These are phyloP conservation scores for Vanrija sp. DNA, from an alignment of 1,284 basidiomycete genomes.

Conservation along the genomic window DNA sequence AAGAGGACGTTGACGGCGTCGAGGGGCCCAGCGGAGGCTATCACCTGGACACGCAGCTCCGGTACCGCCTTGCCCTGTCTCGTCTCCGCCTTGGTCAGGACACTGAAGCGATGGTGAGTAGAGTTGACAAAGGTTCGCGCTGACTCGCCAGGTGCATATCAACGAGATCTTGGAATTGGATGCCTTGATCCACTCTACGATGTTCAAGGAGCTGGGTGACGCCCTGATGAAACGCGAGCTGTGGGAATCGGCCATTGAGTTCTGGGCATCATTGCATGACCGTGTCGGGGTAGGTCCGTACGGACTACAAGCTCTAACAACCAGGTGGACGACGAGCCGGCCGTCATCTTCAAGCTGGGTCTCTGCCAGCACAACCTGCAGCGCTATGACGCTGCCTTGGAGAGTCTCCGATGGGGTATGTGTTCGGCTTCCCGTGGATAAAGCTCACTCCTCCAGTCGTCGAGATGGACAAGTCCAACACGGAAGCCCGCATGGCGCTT, in stretches of 20 bases:
- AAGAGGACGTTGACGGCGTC: slow-evolving; percentile 35
- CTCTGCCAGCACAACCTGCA: slow-evolving; percentile 69
- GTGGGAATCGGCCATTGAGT: slow-evolving; percentile 69
- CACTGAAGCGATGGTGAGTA: slow-evolving; percentile 72
- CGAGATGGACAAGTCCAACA: slow-evolving; percentile 65
- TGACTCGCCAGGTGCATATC: slow-evolving; percentile 62
- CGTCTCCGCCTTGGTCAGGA: slow-evolving; percentile 75
- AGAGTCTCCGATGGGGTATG: slow-evolving; percentile 76
- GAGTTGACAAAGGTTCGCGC: background rate
- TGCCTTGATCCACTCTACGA: slow-evolving; percentile 65
- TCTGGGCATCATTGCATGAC: slow-evolving; percentile 69
- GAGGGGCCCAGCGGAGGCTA: slow-evolving; percentile 52
- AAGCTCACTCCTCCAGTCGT: slow-evolving; percentile 57
- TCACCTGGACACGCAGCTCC: slow-evolving; percentile 70
- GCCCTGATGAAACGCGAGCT: slow-evolving; percentile 71
- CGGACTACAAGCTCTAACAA: background rate
- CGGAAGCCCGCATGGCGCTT: slow-evolving; percentile 79
- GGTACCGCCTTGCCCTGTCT: slow-evolving; percentile 80
- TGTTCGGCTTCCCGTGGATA: background rate
- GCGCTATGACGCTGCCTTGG: slow-evolving; percentile 67
- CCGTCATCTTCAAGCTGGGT: slow-evolving; percentile 55
- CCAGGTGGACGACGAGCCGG: slow-evolving; percentile 20
- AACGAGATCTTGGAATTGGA: slow-evolving; percentile 66
- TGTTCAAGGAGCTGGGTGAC: slow-evolving; percentile 79
- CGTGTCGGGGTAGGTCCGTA: slow-evolving; percentile 37